A percentile compares a stretch with the other conserved stretches of the same genome.
phyloP scores from a whole-genome alignment of 108 stramenopile genomes.

The Cyclotella cryptica region DNA sequence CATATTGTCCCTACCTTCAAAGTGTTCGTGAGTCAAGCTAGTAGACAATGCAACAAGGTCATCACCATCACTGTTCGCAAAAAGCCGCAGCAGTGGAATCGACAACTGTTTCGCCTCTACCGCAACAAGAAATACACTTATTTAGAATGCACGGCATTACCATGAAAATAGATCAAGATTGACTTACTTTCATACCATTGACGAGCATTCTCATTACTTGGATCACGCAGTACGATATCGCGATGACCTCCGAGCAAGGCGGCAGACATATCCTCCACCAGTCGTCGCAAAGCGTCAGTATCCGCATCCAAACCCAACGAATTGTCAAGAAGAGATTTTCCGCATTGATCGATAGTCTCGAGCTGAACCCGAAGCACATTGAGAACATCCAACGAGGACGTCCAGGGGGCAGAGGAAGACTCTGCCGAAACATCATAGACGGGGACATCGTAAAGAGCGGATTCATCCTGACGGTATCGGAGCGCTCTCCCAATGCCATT shows the following conservation, averaged over 20 bases:
- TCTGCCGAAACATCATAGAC: neutral
- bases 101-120: slow-evolving; percentile 30
- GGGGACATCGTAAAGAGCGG: slow-evolving; percentile 40
- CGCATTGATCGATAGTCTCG: slow-evolving; percentile 15
- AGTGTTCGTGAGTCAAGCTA: slow-evolving; percentile 38
- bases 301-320: slow-evolving; percentile 16
- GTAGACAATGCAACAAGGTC: slow-evolving; percentile 39
- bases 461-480: slow-evolving; percentile 34
- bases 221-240: slow-evolving; percentile 11
- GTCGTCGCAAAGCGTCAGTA: slow-evolving; percentile 2
- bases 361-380: slow-evolving; percentile 26
- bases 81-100: slow-evolving; percentile 32
- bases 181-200: slow-evolving; percentile 32
- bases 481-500: slow-evolving; percentile 39
- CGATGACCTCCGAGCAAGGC: slow-evolving; percentile 27
- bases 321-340: slow-evolving; percentile 3
- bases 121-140: neutral
- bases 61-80: slow-evolving; percentile 30
- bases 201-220: slow-evolving; percentile 6
- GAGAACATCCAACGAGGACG: slow-evolving; percentile 35
- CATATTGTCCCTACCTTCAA: slow-evolving; percentile 20
- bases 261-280: slow-evolving; percentile 37
- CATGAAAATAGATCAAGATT: neutral
- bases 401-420: slow-evolving; percentile 27
- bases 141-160: neutral